These are phyloP conservation scores for Neopestalotiopsis clavispora DNA, from an alignment of 2,329 filamentous ascomycete genomes.

Conservation along the genomic window DNA sequence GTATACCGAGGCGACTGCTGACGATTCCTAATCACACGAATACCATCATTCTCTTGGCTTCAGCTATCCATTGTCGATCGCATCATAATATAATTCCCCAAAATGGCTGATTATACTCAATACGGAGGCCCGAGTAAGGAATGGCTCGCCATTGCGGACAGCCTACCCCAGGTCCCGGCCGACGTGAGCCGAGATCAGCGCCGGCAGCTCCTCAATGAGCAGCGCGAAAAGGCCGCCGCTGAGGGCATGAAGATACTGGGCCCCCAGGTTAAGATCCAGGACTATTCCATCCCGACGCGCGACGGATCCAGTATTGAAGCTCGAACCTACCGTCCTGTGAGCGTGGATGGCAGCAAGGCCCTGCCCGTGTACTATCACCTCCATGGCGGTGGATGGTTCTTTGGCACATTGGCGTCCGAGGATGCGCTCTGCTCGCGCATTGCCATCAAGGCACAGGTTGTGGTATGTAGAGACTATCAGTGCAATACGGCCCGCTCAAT, in stretches of 20 bases:
- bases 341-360: conserved; percentile 33
- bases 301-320: conserved; percentile 50
- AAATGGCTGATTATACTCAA: conserved; percentile 8
- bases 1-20: background rate
- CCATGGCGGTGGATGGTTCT: conserved; percentile 62
- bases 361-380: conserved; percentile 57
- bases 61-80: background rate
- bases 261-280: conserved; percentile 36
- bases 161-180: conserved; percentile 32
- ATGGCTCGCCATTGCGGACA: conserved; percentile 46
- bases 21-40: too few species aligned
- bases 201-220: conserved; percentile 33
- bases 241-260: conserved; percentile 32
- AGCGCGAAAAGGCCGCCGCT: conserved; percentile 38
- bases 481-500: background rate
- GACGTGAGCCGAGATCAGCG: conserved; percentile 29
- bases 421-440: conserved; percentile 56
- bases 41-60: background rate
- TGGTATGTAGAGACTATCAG: conserved; percentile 34
- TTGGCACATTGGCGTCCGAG: conserved; percentile 58
- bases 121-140: conserved; percentile 47
- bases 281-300: conserved; percentile 46
- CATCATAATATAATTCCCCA: background rate
- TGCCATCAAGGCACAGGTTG: conserved; percentile 43
- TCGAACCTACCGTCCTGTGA: conserved; percentile 49